Percentiles rank a stretch among this genome's conserved stretches.
Conservation (phyloP, 345 rosid species). For the Raphanus sativus region DNA sequence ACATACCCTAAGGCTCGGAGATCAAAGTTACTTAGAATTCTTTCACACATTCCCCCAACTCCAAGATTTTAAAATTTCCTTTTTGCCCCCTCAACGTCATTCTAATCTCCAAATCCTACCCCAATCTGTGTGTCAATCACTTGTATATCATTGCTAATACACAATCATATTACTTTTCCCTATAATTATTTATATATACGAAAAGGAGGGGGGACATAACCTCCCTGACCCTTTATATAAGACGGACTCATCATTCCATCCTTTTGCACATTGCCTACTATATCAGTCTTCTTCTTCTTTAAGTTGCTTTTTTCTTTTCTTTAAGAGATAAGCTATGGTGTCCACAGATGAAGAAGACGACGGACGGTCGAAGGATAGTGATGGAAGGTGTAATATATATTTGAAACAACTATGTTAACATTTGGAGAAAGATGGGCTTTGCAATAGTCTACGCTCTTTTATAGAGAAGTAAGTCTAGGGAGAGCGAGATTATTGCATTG, state of each 20-base stretch:
- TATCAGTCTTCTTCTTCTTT: constrained; percentile 10
- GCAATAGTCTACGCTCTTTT: constrained; percentile 42
- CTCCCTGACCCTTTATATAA: constrained; percentile 40
- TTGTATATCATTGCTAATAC: constrained; percentile 33
- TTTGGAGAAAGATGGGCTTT: constrained; percentile 26
- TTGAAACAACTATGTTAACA: constrained; percentile 7
- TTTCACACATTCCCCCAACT: not conserved
- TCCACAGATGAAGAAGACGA: constrained; percentile 34
- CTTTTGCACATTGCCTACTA: constrained; percentile 29
- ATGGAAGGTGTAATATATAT: constrained; percentile 7
- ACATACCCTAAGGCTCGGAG: constrained; percentile 37
- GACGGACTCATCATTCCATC: constrained; percentile 39
- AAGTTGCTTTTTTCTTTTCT: constrained; percentile 3
- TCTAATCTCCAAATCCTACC: constrained; percentile 24
- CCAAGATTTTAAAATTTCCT: not conserved
- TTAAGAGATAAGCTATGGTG: constrained; percentile 28
- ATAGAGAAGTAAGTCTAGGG: constrained; percentile 35
- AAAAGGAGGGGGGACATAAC: constrained; percentile 19
- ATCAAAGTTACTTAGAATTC: constrained; percentile 15
- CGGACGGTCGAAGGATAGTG: constrained; percentile 2
- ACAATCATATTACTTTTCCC: constrained; percentile 26
- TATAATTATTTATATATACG: not conserved
- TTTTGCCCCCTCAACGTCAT: constrained; percentile 25
- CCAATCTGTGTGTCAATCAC: constrained; percentile 28
- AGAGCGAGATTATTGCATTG: constrained; percentile 44